Base-by-base conservation (phyloP, 257 asterid genomes). In the Nemophila menziesii region DNA sequence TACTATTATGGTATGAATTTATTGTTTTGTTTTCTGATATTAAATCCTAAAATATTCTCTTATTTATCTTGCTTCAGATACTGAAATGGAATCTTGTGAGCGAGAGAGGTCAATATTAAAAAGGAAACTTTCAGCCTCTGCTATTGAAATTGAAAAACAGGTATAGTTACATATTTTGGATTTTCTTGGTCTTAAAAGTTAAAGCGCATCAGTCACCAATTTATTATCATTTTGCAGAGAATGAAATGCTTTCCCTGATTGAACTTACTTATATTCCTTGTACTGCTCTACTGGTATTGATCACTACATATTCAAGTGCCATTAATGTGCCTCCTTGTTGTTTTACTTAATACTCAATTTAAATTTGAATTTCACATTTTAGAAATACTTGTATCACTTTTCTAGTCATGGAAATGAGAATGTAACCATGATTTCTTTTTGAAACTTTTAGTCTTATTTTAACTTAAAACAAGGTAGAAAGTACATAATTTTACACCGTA, bases 121-220 rank as follows among this genome's bases (percentile, higher is more conserved):
- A 63, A 69, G 94, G 81, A 76, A 81, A 70, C 87, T 85, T 63
- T 59, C 81, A 34, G 81, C 78, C 46, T 69, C 96, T 38, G 71
- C 69, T 40, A 54, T 84, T 59, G 93, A 90, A 72, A 77, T 81
- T 39, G 98, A 81, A 61, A 81, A 57, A 70, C 96, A 81, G 96
- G 94, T 80, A 49, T n/a, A 1, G 39, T 26, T 27, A 42, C 42
- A 33, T 33, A 37, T 48, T 17, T 36, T 33, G 9, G 21, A 20
- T 10, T 62, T 33, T n/a, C 4, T 44, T 18, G 55, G 48, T 8
- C 44, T 42, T 20, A 5, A 34, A 50, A 43, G 12, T 48, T 27
- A 44, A 39, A 16, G 39, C 34, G 36, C 45, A 7, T 40, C 37
- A 46, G 16, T 20, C 38, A 19, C 42, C 40, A 22, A 51, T 36